Evolutionary conservation across 2,329 filamentous ascomycete genomes (phyloP).

Genomic region (Diaporthe australafricana): DNA sequence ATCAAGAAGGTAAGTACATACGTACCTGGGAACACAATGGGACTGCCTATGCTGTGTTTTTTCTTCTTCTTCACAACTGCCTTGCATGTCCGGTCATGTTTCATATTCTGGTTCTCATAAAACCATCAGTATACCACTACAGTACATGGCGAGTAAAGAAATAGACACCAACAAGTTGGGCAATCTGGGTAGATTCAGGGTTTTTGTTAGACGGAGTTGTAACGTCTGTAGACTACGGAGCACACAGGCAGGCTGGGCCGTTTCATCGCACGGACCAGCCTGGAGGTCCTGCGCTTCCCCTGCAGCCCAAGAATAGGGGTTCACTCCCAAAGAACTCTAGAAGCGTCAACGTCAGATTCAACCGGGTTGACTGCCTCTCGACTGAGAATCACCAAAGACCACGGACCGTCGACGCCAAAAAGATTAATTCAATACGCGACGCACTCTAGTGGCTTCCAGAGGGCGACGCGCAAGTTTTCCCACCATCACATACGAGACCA

Average conservation of each 20-base stretch:
- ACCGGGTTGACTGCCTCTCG: constrained; percentile 14
- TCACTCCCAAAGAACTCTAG: constrained; percentile 21
- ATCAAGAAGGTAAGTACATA: too few species aligned
- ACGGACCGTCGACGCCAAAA: constrained; percentile 15
- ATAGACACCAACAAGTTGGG: neutral
- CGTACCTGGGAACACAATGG: neutral
- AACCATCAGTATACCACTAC: neutral
- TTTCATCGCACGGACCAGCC: constrained; percentile 18
- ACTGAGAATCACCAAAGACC: constrained; percentile 16
- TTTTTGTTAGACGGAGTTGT: neutral
- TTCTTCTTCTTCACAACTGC: neutral
- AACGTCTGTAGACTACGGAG: neutral
- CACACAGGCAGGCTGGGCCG: constrained; percentile 8
- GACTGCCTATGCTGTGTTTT: neutral
- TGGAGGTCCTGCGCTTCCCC: constrained; percentile 14
- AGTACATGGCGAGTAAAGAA: neutral
- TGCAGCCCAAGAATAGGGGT: constrained; percentile 33
- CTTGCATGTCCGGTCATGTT: neutral
- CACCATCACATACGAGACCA: constrained; percentile 37
- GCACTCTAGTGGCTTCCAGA: neutral
- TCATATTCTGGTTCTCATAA: neutral
- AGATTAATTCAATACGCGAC: constrained; percentile 1
- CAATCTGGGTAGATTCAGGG: neutral
- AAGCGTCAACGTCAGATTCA: constrained; percentile 9
- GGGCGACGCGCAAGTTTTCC: constrained; percentile 15